These are phyloP conservation scores for Debaryomyces udenii DNA, from an alignment of 1,139 yeast species.

Conservation along the genomic window DNA sequence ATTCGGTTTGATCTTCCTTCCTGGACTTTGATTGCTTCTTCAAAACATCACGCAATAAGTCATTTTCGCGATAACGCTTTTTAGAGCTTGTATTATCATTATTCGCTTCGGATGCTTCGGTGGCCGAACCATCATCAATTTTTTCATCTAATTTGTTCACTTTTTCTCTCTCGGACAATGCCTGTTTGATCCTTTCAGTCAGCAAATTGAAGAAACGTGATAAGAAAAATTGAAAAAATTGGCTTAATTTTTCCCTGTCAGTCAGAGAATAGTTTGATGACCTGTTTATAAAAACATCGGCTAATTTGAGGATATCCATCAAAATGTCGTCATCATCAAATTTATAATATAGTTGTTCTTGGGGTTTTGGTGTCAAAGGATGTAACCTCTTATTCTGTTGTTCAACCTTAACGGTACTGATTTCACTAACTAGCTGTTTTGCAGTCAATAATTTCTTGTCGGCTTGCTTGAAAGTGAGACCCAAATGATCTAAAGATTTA, in stretches of 20 bases:
- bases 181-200: conserved; percentile 32
- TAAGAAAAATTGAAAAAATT: conserved; percentile 71
- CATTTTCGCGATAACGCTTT: conserved; percentile 65
- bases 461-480: conserved; percentile 93
- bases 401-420: conserved; percentile 89
- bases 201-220: conserved; percentile 67
- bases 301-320: conserved; percentile 70
- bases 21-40: conserved; percentile 61
- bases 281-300: conserved; percentile 69
- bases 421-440: conserved; percentile 87
- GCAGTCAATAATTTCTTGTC: conserved; percentile 91
- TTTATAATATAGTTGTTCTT: conserved; percentile 72
- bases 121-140: conserved; percentile 15
- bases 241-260: conserved; percentile 79
- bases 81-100: conserved; percentile 25
- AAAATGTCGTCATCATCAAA: conserved; percentile 71
- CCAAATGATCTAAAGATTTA: conserved; percentile 92
- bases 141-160: conserved; percentile 17
- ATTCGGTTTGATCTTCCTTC: conserved; percentile 40
- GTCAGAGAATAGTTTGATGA: conserved; percentile 75
- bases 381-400: conserved; percentile 77
- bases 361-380: conserved; percentile 85
- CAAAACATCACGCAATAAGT: conserved; percentile 72
- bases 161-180: conserved; percentile 26
- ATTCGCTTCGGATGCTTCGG: conserved; percentile 8